Percentiles rank a stretch among this genome's conserved stretches.
These are phyloP conservation scores for Fulvia fulva DNA, from an alignment of 2,329 filamentous ascomycete genomes.

Conservation along the genomic window DNA sequence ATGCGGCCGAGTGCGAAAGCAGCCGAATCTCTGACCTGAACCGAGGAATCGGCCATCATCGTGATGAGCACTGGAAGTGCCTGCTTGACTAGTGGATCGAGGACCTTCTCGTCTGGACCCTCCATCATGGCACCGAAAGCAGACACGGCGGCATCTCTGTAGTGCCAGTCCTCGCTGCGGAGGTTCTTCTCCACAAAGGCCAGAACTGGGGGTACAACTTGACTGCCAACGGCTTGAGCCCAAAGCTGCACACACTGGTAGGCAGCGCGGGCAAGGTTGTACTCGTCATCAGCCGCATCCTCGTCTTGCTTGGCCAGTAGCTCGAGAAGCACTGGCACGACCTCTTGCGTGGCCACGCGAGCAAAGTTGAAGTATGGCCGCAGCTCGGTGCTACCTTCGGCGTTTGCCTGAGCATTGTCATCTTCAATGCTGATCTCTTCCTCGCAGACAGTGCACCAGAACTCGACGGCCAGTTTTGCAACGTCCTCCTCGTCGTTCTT, in stretches of 20 bases:
- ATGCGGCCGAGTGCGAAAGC: conserved; percentile 95
- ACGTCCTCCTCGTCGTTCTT: conserved; percentile 97
- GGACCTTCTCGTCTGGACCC: conserved; percentile 84
- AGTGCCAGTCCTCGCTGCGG: conserved; percentile 87
- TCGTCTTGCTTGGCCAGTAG: conserved; percentile 96
- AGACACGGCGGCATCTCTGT: conserved; percentile 90
- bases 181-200: conserved; percentile 89
- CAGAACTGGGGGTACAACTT: conserved; percentile 81
- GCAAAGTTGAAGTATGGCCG: conserved; percentile 95
- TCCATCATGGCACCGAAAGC: conserved; percentile 99
- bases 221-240: conserved; percentile 80
- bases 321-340: conserved; percentile 83
- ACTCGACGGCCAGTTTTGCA: conserved; percentile 94
- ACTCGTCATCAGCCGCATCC: conserved; percentile 93
- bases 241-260: conserved; percentile 97
- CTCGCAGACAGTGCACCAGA: conserved; percentile 99
- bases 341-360: conserved; percentile 85
- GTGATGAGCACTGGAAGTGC: conserved; percentile 85
- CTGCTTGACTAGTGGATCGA: conserved; percentile 94
- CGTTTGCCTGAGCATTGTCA: conserved; percentile 72
- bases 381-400: conserved; percentile 75
- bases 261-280: conserved; percentile 89
- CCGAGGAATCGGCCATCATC: conserved; percentile 84
- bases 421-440: conserved; percentile 98
- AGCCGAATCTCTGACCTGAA: conserved; percentile 92